Conservation (phyloP, 345 rosid genomes). For the Arabidopsis suecica region DNA sequence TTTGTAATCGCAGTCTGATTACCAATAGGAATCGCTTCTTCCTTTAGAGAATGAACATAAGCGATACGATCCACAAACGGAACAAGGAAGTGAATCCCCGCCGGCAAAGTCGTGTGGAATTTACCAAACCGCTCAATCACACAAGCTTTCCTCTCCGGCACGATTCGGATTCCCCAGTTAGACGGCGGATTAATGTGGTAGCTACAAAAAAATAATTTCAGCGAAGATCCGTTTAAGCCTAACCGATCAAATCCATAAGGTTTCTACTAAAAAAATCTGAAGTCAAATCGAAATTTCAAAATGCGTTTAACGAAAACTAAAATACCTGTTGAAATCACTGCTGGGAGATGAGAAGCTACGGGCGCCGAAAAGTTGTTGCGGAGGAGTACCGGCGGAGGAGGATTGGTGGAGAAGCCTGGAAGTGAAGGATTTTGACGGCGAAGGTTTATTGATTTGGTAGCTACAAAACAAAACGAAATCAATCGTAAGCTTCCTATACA, state of each 20-base stretch:
- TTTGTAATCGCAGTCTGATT: conserved; percentile 92
- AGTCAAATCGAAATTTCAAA: conserved; percentile 7
- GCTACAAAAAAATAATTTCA: conserved; percentile 36
- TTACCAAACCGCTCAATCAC: conserved; percentile 93
- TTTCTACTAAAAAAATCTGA: not conserved
- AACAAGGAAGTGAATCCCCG: conserved; percentile 86
- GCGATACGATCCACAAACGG: conserved; percentile 92
- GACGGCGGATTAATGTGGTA: conserved; percentile 75
- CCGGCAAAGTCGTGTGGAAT: conserved; percentile 72
- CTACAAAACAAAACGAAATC: conserved; percentile 8
- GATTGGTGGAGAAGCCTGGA: conserved; percentile 38
- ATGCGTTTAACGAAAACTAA: not conserved
- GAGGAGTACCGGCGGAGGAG: conserved; percentile 32
- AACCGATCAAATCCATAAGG: not conserved
- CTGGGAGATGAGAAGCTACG: conserved; percentile 44
- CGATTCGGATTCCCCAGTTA: conserved; percentile 91
- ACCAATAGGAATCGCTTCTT: conserved; percentile 90
- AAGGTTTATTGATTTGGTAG: not conserved
- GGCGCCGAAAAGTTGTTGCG: conserved; percentile 27
- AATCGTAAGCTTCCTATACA: not conserved
- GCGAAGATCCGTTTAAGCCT: not conserved
- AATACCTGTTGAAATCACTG: conserved; percentile 50
- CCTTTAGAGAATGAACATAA: conserved; percentile 95
- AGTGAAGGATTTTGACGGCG: not conserved
- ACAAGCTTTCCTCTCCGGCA: conserved; percentile 86